Conservation (phyloP, 139 green algal species). For the Chlorokybus atmophyticus region DNA sequence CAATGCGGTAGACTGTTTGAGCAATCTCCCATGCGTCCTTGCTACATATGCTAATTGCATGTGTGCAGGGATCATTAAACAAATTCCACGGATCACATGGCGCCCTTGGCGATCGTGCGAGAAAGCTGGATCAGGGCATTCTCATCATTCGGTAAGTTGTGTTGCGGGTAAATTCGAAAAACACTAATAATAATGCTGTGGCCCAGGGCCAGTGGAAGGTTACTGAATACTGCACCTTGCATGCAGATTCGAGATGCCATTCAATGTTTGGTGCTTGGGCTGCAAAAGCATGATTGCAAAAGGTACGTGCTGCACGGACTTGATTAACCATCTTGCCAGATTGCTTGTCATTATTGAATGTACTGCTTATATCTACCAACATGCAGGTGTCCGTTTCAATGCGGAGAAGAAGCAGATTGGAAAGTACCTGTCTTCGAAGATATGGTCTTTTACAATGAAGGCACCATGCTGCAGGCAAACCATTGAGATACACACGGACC, state of each 20-base stretch:
- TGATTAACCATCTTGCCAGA: no score
- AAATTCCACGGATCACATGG: conserved; percentile 25
- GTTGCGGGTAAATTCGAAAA: not conserved
- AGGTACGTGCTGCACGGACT: conserved; percentile 22
- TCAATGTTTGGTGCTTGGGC: conserved; percentile 80
- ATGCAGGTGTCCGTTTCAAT: conserved; percentile 80
- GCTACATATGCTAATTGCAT: no score
- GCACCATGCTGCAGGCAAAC: conserved; percentile 67
- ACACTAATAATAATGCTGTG: not conserved
- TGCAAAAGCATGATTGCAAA: conserved; percentile 84
- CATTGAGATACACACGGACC: conserved; percentile 87
- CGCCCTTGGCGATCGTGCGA: conserved; percentile 67
- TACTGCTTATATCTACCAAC: no score
- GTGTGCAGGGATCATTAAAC: conserved; percentile 17
- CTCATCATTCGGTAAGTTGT: conserved; percentile 58
- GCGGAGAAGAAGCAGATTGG: conserved; percentile 86
- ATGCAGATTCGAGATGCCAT: conserved; percentile 85
- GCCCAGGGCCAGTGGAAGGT: not conserved
- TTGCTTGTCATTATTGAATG: no score
- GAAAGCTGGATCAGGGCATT: conserved; percentile 75
- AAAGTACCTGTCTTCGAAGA: conserved; percentile 72
- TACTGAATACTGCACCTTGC: not conserved
- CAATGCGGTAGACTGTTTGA: no score
- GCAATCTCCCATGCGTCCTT: no score
- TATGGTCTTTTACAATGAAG: conserved; percentile 82